These are phyloP conservation scores for Colletotrichum sp. DNA, from an alignment of 2,329 filamentous ascomycete genomes.

Conservation along the genomic window DNA sequence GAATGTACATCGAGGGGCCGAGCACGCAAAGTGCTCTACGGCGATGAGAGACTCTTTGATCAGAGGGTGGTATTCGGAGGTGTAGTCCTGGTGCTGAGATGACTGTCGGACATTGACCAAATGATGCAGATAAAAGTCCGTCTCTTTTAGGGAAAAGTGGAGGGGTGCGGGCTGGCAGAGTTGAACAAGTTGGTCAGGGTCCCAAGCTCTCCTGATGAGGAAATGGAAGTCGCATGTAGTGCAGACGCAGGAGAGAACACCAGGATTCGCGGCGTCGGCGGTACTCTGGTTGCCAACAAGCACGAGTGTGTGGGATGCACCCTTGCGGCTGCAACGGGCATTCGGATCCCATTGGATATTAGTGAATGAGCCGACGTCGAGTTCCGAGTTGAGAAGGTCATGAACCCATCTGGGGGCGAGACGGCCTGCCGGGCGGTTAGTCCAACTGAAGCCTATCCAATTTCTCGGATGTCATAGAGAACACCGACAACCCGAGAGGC, in stretches of 20 bases:
- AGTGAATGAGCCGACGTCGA: constrained; percentile 33
- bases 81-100: not conserved
- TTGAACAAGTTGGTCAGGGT: constrained; percentile 27
- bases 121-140: constrained; percentile 17
- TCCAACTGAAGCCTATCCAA: not conserved
- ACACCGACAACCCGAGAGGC: not conserved
- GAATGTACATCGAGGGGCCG: constrained; percentile 44
- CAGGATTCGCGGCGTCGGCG: constrained; percentile 25
- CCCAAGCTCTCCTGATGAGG: constrained; percentile 41
- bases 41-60: constrained; percentile 33
- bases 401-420: constrained; percentile 47
- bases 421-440: constrained; percentile 17
- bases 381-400: constrained; percentile 41
- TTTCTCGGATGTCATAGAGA: not conserved
- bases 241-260: constrained; percentile 41
- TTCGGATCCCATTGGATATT: constrained; percentile 33
- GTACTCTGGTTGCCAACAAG: constrained; percentile 40
- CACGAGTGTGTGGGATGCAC: constrained; percentile 33
- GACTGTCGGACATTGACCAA: not conserved
- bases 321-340: constrained; percentile 32
- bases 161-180: constrained; percentile 30
- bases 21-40: constrained; percentile 36
- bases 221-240: constrained; percentile 47
- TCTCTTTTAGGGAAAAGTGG: not conserved
- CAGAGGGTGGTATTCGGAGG: constrained; percentile 8